Conservation (phyloP, 495 filamentous ascomycete species). For the Xylaria cubensis region DNA sequence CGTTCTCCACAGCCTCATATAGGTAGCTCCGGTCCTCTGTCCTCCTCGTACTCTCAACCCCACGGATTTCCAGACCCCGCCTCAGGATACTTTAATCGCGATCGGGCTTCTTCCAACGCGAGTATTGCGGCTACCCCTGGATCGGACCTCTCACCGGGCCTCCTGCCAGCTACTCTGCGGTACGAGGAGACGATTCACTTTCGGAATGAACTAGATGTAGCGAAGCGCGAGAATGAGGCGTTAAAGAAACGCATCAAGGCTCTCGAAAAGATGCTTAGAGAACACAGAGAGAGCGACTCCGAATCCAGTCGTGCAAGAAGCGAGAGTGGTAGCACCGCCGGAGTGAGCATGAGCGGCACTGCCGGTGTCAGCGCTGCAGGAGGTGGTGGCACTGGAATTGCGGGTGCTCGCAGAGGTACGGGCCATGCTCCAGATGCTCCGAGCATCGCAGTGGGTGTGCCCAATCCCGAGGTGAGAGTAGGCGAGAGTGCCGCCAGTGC, state of each 20-base stretch:
- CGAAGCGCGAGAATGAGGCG: conserved; percentile 81
- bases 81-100: conserved; percentile 44
- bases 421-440: conserved; percentile 19
- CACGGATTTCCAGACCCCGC: conserved; percentile 38
- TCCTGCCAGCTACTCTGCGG: conserved; percentile 60
- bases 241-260: conserved; percentile 76
- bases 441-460: conserved; percentile 50
- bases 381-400: conserved; percentile 36
- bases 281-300: conserved; percentile 52
- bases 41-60: conserved; percentile 33
- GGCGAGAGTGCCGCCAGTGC: conserved; percentile 63
- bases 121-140: conserved; percentile 44
- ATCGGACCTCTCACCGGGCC: conserved; percentile 51
- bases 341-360: conserved; percentile 39
- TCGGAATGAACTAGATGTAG: conserved; percentile 71
- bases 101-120: conserved; percentile 33
- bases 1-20: conserved; percentile 47
- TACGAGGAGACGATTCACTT: conserved; percentile 77
- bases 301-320: conserved; percentile 51
- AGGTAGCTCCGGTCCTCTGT: conserved; percentile 31
- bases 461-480: conserved; percentile 58
- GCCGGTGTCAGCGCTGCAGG: conserved; percentile 31
- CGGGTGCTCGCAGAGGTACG: conserved; percentile 32
- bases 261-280: conserved; percentile 64
- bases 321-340: conserved; percentile 41